Evolutionary conservation across 345 rosid species (phyloP), one percentile per base, ranked within the genome.

Genomic region (Eucalyptus curtisii): DNA sequence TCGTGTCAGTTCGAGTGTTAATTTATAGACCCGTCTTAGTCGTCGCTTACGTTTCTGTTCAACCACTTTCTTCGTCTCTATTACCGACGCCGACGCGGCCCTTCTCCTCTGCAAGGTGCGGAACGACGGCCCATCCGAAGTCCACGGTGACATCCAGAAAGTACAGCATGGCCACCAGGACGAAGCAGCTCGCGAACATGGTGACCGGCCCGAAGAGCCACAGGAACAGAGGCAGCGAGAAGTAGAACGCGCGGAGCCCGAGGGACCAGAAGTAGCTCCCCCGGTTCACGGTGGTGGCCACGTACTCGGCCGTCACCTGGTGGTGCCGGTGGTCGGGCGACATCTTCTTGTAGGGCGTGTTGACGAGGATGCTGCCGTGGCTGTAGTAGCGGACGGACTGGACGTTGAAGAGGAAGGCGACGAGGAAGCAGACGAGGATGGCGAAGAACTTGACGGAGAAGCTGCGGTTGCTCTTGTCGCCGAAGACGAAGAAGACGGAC

Each of bases 181-280:
- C 86, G n/a, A 93, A 49, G 91, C 99, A 96, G 66, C 93, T 92
- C 53, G 89, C 40, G 85, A 95, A 91, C 99, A 96, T 96, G 0
- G 98, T 95, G 49, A 97, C 89, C 1, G 99, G 99, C 40, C 99
- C 99, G 90, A 96, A 97, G 68, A 96, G 94, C 99, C 99, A 97
- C 80, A 97, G 90, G 81, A 96, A 95, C 44, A 97, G 52, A 17
- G 99, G 99, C 81, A 95, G 92, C 1, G 99, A 97, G 94, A 96
- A 96, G 92, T 97, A 96, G 80, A 96, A 97, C 7, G 99, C 97
- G 27, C 99, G 90, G 40, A 97, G 93, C 6, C 99, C 99, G 76
- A 96, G 88, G 8, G 99, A 95, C 99, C 99, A 97, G 88, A 97
- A 96, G 90, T 96, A 96, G 90, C 99, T 95, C 7, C 99, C 99